Evolutionary conservation across 176 grass and related monocot species (phyloP).

Genomic region (Carex littledalei): DNA sequence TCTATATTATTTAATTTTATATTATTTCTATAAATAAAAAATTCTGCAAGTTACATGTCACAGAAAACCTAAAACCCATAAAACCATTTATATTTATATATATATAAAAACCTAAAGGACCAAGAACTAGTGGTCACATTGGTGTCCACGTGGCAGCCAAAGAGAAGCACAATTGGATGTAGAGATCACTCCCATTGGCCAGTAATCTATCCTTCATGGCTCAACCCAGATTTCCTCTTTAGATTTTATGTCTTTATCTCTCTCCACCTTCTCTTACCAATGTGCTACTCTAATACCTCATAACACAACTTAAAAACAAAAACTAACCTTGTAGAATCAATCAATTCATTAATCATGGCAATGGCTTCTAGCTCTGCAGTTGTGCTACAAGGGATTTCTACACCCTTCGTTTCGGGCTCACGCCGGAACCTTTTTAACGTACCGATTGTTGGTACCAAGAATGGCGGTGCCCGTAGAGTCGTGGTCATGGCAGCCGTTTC

Average conservation of each 20-base stretch:
- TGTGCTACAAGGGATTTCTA: constrained; percentile 57
- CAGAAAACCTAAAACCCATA: neutral
- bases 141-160: constrained; percentile 51
- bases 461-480: constrained; percentile 23
- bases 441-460: constrained; percentile 22
- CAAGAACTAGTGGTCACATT: constrained; percentile 5
- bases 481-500: constrained; percentile 46
- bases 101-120: neutral
- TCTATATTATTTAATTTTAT: too few relatives aligned
- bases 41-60: neutral
- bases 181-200: constrained; percentile 59
- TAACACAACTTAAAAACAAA: neutral
- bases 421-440: constrained; percentile 50
- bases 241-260: constrained; percentile 44
- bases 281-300: constrained; percentile 13
- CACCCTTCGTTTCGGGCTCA: constrained; percentile 53
- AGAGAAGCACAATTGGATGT: constrained; percentile 40
- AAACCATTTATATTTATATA: neutral
- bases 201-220: constrained; percentile 64
- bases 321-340: neutral
- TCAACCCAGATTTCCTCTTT: constrained; percentile 37
- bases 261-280: constrained; percentile 29
- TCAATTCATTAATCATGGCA: constrained; percentile 27
- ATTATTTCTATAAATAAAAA: too few relatives aligned
- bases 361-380: constrained; percentile 79